Base-by-base conservation (phyloP, 2,329 filamentous ascomycete genomes). In the Bipolaris zeicola region DNA sequence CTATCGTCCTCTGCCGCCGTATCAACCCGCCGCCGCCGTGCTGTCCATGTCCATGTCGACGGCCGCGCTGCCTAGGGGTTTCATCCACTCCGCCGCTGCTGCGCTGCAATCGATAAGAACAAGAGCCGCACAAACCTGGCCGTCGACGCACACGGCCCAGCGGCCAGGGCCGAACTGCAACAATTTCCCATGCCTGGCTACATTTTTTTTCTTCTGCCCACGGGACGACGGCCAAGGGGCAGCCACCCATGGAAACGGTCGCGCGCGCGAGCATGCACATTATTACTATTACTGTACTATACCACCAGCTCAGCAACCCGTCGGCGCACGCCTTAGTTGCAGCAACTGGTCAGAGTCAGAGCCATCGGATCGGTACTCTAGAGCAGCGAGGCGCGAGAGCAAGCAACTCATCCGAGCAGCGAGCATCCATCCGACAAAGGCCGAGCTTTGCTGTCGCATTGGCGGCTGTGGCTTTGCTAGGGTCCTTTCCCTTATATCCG, bases 331-430 rank as follows among this genome's bases (percentile, higher is more conserved):
- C 42, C 28, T 51, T 61, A 47, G 38, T 55, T 45, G 38, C 52
- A 24, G 44, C 44, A 53, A 53, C 56, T 57, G 54, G 59, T 52
- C 61, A 55, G 56, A 50, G 50, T 47, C 55, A 56, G 42, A 44
- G 26, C 42, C 42, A 44, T 44, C 42, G 42, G 42, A 44, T 46
- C 45, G 37, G 45, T 53, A 47, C 52, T 52, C 53, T 56, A 51
- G 31, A 36, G 50, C 56, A 56, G 57, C 61, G 43, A 57, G 43
- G 36, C 43, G 44, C 26, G 44, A 34, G 36, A 52, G 50, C 52
- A 55, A 64, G 63, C 59, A 66, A 64, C 57, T 66, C 61, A 54
- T 56, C 63, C 63, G 63, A 66, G 61, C 61, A 51, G 57, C 49
- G 61, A 66, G 61, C 61, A 51, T 59, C 49, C 49, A 50, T 51